Evolutionary conservation across 2,329 filamentous ascomycete genomes (phyloP).

Genomic region (Zymoseptoria pseudotritici): DNA sequence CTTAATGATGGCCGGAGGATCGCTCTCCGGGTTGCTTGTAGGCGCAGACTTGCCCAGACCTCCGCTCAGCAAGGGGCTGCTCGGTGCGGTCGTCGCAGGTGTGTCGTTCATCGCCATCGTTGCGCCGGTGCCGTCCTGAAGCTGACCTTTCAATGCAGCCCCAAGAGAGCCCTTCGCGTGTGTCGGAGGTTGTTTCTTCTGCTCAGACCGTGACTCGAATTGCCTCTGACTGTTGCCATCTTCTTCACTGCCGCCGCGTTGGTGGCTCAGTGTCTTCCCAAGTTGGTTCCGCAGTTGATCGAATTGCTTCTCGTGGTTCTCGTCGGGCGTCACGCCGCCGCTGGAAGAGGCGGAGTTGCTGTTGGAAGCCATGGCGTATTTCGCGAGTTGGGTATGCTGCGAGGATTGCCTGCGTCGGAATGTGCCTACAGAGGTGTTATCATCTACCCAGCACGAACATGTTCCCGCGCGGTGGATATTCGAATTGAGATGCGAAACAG

Average conservation of each 20-base stretch:
- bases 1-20: slow-evolving; percentile 18
- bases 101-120: slow-evolving; percentile 52
- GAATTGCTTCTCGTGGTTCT: slow-evolving; percentile 20
- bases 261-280: slow-evolving; percentile 22
- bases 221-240: slow-evolving; percentile 1
- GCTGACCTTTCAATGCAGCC: slow-evolving; percentile 21
- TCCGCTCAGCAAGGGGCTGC: slow-evolving; percentile 34
- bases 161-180: slow-evolving; percentile 14
- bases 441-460: slow-evolving; percentile 24
- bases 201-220: neutral
- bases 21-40: slow-evolving; percentile 10
- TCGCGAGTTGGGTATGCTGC: slow-evolving; percentile 25
- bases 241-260: neutral
- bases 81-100: slow-evolving; percentile 54
- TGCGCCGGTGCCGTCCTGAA: slow-evolving; percentile 19
- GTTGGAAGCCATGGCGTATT: slow-evolving; percentile 25
- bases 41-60: slow-evolving; percentile 11
- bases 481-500: neutral
- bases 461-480: slow-evolving; percentile 24
- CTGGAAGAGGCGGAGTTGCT: slow-evolving; percentile 10
- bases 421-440: slow-evolving; percentile 23
- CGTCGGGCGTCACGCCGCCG: slow-evolving; percentile 12
- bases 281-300: slow-evolving; percentile 26
- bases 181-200: slow-evolving; percentile 1
- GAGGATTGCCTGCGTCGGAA: slow-evolving; percentile 29